A percentile compares a stretch with the other conserved stretches of the same genome.
Evolutionary conservation across 2,329 filamentous ascomycete genomes (phyloP).

Genomic region (Colletotrichum australisinense): DNA sequence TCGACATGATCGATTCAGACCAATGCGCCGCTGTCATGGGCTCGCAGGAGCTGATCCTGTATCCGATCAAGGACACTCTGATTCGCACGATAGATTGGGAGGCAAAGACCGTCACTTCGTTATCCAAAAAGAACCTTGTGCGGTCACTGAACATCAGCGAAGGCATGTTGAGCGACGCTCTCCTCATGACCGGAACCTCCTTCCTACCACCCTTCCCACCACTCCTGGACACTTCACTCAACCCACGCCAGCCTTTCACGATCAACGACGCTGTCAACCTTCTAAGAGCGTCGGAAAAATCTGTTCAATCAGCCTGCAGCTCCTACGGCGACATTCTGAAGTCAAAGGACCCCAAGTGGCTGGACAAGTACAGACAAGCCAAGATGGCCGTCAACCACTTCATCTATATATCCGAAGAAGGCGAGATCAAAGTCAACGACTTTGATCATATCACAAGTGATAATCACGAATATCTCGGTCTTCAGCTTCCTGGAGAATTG

Average conservation of each 20-base stretch:
- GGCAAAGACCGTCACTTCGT: conserved; percentile 68
- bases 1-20: conserved; percentile 74
- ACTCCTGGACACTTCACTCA: conserved; percentile 69
- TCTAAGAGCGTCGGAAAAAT: conserved; percentile 76
- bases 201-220: conserved; percentile 85
- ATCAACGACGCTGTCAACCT: conserved; percentile 84
- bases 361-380: conserved; percentile 88
- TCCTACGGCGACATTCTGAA: conserved; percentile 84
- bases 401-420: conserved; percentile 81
- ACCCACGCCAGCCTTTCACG: conserved; percentile 67
- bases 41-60: conserved; percentile 85
- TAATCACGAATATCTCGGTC: conserved; percentile 89
- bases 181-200: conserved; percentile 84
- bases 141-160: conserved; percentile 74
- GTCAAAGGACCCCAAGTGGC: conserved; percentile 78
- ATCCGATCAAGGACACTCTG: conserved; percentile 83
- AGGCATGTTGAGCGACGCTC: conserved; percentile 83
- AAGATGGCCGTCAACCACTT: conserved; percentile 89
- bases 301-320: conserved; percentile 78
- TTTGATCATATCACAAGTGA: conserved; percentile 81
- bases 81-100: conserved; percentile 77
- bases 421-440: conserved; percentile 81
- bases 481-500: conserved; percentile 88
- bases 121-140: conserved; percentile 77
- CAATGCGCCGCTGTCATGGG: conserved; percentile 85